These are phyloP conservation scores for Cordyceps fumosorosea DNA, from an alignment of 2,329 filamentous ascomycete species.

Conservation along the genomic window DNA sequence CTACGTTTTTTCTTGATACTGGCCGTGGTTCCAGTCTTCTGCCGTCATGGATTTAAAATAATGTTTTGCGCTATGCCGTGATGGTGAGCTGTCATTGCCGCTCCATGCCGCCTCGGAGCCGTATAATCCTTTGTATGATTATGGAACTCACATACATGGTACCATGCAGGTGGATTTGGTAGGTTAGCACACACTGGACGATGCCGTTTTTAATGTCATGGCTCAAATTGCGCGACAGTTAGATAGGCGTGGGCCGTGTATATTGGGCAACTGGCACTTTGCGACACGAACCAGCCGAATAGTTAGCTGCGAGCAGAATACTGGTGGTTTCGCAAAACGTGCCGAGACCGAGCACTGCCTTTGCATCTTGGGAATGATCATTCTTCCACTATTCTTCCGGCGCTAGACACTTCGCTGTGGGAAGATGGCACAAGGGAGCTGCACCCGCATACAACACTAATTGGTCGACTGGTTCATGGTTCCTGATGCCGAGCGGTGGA, in stretches of 20 bases:
- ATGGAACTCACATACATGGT: background rate
- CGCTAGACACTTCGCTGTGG: background rate
- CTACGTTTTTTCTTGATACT: background rate
- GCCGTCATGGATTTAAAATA: background rate
- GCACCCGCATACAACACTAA: background rate
- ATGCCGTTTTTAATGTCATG: background rate
- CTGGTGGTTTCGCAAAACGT: background rate
- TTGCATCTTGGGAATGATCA: background rate
- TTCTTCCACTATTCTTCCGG: background rate
- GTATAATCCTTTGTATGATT: no score
- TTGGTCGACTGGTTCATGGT: background rate
- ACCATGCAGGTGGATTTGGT: background rate
- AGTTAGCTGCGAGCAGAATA: background rate
- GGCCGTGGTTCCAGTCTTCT: background rate
- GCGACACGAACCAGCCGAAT: background rate
- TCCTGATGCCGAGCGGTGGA: constrained; percentile 16
- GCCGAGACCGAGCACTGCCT: background rate
- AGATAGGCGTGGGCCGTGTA: background rate
- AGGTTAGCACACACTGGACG: background rate
- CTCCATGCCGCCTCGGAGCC: background rate
- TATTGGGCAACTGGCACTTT: background rate
- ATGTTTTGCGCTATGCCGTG: background rate
- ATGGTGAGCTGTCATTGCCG: background rate
- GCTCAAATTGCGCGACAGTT: background rate
- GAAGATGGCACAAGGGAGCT: background rate